A percentile compares a stretch with the other conserved stretches of the same genome.
These are phyloP conservation scores for Isatis lusitanica DNA, from an alignment of 441 rosid species.

Conservation along the genomic window DNA sequence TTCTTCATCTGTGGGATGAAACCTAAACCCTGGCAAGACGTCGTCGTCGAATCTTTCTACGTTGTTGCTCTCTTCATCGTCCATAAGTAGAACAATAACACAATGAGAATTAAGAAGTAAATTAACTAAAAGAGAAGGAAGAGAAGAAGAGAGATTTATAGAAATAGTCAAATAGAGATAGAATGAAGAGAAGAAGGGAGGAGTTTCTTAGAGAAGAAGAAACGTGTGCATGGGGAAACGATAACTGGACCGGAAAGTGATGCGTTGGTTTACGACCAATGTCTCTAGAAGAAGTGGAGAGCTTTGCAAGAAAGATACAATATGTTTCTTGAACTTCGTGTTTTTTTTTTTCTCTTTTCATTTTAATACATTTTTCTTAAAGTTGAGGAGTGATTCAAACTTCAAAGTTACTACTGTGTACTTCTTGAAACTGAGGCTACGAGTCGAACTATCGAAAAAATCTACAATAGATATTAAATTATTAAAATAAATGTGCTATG, in stretches of 20 bases:
- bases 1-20: slow-evolving; percentile 95
- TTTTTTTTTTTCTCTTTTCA: background rate
- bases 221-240: slow-evolving; percentile 34
- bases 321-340: slow-evolving; percentile 24
- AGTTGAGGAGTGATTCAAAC: slow-evolving; percentile 3
- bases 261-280: slow-evolving; percentile 33
- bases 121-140: slow-evolving; percentile 11
- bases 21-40: slow-evolving; percentile 87
- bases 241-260: slow-evolving; percentile 40
- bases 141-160: slow-evolving; percentile 23
- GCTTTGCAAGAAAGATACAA: slow-evolving; percentile 28
- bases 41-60: slow-evolving; percentile 64
- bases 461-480: background rate
- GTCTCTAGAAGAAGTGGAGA: slow-evolving; percentile 25
- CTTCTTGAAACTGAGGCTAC: slow-evolving; percentile 9
- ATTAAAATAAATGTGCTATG: background rate
- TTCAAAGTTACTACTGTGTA: background rate
- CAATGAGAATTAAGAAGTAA: background rate
- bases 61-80: slow-evolving; percentile 47
- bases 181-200: background rate
- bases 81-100: slow-evolving; percentile 42
- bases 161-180: background rate
- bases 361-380: background rate
- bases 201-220: slow-evolving; percentile 33
- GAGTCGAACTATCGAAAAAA: background rate